Evolutionary conservation across 257 asterid species (phyloP).

Genomic region (Nicotiana undulata): DNA sequence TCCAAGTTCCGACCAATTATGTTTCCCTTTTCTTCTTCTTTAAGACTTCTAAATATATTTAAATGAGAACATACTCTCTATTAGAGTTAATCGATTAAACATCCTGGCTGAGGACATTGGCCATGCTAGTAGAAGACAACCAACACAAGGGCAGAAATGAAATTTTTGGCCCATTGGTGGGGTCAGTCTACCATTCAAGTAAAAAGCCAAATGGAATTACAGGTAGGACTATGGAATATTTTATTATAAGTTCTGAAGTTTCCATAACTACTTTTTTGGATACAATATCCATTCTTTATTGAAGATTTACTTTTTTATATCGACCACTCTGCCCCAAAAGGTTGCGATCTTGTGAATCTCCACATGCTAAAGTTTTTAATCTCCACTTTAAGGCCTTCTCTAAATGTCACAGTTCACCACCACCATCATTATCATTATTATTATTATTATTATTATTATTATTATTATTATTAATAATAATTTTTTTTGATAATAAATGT

Average conservation of each 20-base stretch:
- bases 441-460: neutral
- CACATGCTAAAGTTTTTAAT: neutral
- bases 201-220: constrained; percentile 37
- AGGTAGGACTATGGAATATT: constrained; percentile 29
- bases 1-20: no score
- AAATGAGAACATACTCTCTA: no score
- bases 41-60: no score
- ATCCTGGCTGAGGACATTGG: no score
- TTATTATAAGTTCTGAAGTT: constrained; percentile 13
- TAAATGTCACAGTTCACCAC: neutral
- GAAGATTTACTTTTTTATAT: neutral
- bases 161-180: neutral
- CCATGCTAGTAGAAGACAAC: no score
- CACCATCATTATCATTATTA: no score
- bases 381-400: neutral
- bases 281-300: neutral
- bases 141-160: no score
- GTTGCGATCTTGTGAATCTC: neutral
- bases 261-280: constrained; percentile 19
- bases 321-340: neutral
- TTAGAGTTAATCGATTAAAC: no score
- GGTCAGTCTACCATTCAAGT: constrained; percentile 3
- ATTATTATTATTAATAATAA: no score
- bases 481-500: no score
- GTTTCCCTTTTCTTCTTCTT: no score